Conservation (phyloP, 306 rosid species). For the Lathyrus aphaca region DNA sequence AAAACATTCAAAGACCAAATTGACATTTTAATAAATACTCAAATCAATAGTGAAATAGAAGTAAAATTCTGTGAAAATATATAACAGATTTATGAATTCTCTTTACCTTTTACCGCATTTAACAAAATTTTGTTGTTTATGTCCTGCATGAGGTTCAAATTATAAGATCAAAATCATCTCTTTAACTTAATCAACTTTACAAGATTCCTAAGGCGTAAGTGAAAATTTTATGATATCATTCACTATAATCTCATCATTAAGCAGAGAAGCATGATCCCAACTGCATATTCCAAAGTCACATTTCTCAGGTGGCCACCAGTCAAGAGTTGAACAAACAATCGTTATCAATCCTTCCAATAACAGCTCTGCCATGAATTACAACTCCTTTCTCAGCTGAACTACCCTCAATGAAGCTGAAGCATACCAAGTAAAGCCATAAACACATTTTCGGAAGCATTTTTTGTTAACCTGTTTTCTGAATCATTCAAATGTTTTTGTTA, state of each 20-base stretch:
- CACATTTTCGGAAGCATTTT: conserved; percentile 53
- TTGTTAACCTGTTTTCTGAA: conserved; percentile 59
- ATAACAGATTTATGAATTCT: not conserved
- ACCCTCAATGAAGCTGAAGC: conserved; percentile 39
- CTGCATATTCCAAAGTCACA: conserved; percentile 34
- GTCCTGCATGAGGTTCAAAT: conserved; percentile 53
- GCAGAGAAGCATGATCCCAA: no score
- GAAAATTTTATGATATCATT: not conserved
- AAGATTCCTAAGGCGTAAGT: not conserved
- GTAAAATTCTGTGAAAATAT: conserved; percentile 12
- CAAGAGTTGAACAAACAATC: conserved; percentile 88
- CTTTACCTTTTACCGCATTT: conserved; percentile 82
- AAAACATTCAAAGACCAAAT: conserved; percentile 40
- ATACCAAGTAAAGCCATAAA: conserved; percentile 50
- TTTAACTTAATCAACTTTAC: no score
- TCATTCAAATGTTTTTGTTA: no score
- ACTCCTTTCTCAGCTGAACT: conserved; percentile 49
- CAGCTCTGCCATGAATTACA: conserved; percentile 53
- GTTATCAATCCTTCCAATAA: conserved; percentile 68
- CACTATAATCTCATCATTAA: no score
- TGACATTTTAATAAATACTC: conserved; percentile 8
- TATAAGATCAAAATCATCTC: no score
- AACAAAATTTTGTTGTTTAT: conserved; percentile 61
- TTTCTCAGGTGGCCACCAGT: conserved; percentile 99
- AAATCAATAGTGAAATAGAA: not conserved